phyloP scores from a whole-genome alignment of 345 rosid genomes.

The Eucalyptus pauciflora region DNA sequence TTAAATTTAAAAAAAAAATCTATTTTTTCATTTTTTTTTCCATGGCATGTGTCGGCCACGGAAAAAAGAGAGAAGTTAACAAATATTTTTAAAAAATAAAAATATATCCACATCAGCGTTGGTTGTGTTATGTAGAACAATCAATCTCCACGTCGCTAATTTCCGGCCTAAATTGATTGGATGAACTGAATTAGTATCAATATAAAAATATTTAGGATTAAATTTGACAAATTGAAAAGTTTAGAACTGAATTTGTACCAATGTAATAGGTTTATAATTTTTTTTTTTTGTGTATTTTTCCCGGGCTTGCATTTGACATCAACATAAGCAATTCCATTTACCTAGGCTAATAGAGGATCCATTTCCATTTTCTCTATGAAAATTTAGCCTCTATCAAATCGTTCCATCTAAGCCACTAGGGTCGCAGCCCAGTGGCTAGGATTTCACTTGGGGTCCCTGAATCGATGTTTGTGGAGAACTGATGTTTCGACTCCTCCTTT shows the following conservation, averaged over 20 bases:
- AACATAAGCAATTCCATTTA: not conserved
- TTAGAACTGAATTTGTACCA: no score
- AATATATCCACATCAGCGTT: fast-evolving
- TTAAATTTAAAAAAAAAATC: no score
- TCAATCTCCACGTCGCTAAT: fast-evolving
- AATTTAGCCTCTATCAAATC: not conserved
- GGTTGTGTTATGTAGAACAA: fast-evolving
- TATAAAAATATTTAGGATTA: fast-evolving
- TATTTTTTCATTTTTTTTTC: no score
- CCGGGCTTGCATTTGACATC: not conserved
- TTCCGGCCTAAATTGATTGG: fast-evolving
- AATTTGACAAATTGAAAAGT: no score
- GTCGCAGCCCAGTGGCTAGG: no score
- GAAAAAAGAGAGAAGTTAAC: no score
- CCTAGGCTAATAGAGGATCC: not conserved
- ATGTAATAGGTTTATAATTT: fast-evolving
- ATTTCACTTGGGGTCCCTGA: no score
- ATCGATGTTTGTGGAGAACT: not conserved
- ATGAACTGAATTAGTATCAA: no score
- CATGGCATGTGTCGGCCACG: fast-evolving
- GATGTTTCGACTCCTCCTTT: not conserved
- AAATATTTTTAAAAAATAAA: no score
- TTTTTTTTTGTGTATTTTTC: no score
- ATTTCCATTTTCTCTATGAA: not conserved
- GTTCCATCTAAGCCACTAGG: not conserved